A percentile compares a stretch with the other conserved stretches of the same genome.
phyloP scores from a whole-genome alignment of 2,329 filamentous ascomycete species.

The Ophiosphaerella herpotricha region DNA sequence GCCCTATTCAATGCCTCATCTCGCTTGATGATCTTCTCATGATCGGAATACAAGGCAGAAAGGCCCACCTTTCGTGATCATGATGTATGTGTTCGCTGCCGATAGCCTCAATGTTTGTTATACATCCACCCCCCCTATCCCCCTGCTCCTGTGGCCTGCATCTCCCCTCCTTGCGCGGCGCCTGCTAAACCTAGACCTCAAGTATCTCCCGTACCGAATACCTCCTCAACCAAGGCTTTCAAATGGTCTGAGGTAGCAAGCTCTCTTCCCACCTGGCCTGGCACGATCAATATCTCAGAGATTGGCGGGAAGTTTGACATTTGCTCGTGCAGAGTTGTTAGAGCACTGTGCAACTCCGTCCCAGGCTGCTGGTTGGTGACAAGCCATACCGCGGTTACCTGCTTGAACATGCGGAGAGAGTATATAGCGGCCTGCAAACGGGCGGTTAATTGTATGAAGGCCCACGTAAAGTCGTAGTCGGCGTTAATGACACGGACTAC shows the following conservation, averaged over 20 bases:
- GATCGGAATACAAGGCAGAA: too few relatives aligned
- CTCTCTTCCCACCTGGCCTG: conserved; percentile 23
- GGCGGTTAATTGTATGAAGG: conserved; percentile 46
- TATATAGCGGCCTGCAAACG: conserved; percentile 50
- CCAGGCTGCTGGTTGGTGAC: conserved; percentile 3
- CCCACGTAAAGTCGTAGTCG: conserved; percentile 44
- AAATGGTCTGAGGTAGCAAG: conserved; percentile 21
- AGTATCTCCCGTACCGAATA: conserved; percentile 32
- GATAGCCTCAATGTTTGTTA: conserved; percentile 9
- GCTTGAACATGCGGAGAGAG: conserved; percentile 49
- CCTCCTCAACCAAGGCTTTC: conserved; percentile 27
- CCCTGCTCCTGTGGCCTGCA: conserved; percentile 29
- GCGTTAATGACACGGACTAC: conserved; percentile 30
- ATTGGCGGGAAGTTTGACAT: conserved; percentile 32
- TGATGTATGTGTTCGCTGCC: neutral
- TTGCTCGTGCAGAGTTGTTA: conserved; percentile 14
- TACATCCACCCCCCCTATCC: conserved; percentile 29
- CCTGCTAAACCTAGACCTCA: conserved; percentile 17
- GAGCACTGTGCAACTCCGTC: neutral
- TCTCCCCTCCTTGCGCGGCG: conserved; percentile 30
- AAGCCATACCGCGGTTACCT: conserved; percentile 38
- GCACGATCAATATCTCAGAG: conserved; percentile 27
- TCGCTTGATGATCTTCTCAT: too few relatives aligned
- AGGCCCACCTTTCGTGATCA: too few relatives aligned
- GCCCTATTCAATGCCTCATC: too few relatives aligned